These are phyloP conservation scores for Cornus florida DNA, from an alignment of 148 eudicot species.

Conservation along the genomic window DNA sequence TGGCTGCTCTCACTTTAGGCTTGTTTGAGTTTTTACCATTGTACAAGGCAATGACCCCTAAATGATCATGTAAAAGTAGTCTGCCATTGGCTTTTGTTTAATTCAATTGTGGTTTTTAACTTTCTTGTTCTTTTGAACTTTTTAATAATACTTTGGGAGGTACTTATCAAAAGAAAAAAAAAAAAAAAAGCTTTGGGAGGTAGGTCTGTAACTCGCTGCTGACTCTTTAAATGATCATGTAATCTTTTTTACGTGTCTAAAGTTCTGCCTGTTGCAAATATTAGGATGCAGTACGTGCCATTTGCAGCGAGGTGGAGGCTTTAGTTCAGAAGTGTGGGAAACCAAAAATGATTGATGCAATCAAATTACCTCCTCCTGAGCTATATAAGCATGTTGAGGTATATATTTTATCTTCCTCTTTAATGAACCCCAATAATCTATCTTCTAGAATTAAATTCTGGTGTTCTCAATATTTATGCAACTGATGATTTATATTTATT, in stretches of 20 bases:
- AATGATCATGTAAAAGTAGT: too few species aligned
- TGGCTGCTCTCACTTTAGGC: too few species aligned
- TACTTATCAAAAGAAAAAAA: too few species aligned
- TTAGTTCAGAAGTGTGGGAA: constrained; percentile 85
- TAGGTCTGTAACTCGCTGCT: not conserved
- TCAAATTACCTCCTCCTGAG: constrained; percentile 86
- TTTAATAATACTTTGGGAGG: not conserved
- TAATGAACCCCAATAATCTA: not conserved
- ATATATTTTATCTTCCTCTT: constrained; percentile 15
- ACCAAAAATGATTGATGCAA: constrained; percentile 91
- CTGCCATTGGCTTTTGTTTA: too few species aligned
- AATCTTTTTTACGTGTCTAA: not conserved
- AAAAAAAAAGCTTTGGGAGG: not conserved
- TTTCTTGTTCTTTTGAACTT: not conserved
- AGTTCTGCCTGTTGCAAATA: constrained; percentile 14
- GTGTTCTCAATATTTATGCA: not conserved
- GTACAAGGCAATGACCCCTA: too few species aligned
- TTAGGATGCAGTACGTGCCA: constrained; percentile 76
- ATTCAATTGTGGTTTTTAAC: not conserved
- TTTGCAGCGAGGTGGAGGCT: constrained; percentile 81
- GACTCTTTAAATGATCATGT: not conserved
- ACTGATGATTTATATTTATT: not conserved
- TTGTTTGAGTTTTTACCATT: too few species aligned
- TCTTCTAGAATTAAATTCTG: not conserved
- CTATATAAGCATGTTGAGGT: constrained; percentile 87